Conservation (phyloP, 2,329 filamentous ascomycete species). For the Curvularia spicifera region DNA sequence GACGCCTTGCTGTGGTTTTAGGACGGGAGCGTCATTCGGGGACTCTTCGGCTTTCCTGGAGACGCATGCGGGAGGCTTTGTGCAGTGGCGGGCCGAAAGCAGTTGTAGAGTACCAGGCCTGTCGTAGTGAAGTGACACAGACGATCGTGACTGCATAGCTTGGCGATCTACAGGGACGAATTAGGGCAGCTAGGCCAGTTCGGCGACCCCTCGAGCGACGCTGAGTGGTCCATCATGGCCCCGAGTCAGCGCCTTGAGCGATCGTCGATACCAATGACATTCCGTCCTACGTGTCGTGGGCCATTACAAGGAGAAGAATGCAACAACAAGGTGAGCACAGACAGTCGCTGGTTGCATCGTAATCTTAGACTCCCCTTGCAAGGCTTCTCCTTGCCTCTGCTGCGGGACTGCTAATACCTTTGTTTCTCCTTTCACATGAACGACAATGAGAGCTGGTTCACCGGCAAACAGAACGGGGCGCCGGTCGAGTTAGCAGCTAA, state of each 20-base stretch:
- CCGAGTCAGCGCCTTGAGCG: background rate
- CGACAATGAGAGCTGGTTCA: background rate
- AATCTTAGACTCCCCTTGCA: background rate
- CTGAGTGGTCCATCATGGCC: background rate
- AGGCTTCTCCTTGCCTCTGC: background rate
- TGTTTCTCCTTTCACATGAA: background rate
- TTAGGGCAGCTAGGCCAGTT: background rate
- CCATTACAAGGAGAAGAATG: background rate
- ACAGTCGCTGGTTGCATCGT: background rate
- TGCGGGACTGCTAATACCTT: background rate
- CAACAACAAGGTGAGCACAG: background rate
- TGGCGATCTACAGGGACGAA: background rate
- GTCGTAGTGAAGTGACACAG: background rate
- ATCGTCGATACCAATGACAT: background rate
- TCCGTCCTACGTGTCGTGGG: background rate
- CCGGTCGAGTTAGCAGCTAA: background rate
- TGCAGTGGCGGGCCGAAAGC: background rate
- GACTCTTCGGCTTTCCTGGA: background rate
- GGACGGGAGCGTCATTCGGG: background rate
- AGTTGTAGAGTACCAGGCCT: background rate
- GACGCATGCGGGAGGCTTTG: background rate
- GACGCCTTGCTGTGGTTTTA: background rate
- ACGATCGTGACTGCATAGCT: background rate
- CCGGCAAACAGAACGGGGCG: background rate
- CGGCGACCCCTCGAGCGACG: background rate